Conservation (phyloP, 768 basidiomycete species). For the Amyloporia xantha region DNA sequence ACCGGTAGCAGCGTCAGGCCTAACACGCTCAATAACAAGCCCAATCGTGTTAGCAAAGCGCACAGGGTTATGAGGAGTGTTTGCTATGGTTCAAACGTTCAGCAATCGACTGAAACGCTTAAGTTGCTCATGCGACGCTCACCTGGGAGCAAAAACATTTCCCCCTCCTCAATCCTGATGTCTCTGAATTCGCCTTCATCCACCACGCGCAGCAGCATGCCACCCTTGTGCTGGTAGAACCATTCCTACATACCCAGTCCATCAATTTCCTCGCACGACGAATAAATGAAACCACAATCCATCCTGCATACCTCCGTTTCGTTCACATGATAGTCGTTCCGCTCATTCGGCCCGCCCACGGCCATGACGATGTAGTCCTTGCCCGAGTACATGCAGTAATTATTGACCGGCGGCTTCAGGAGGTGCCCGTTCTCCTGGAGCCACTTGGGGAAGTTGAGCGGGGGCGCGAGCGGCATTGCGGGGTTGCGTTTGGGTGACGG, state of each 20-base stretch:
- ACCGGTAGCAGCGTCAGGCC: constrained; percentile 76
- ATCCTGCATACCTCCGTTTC: constrained; percentile 84
- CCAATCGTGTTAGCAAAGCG: constrained; percentile 88
- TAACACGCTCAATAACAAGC: constrained; percentile 80
- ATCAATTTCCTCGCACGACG: background rate
- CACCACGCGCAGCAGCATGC: constrained; percentile 84
- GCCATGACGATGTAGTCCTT: constrained; percentile 93
- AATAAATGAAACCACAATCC: too few relatives aligned
- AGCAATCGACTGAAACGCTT: background rate
- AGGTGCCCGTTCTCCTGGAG: constrained; percentile 72
- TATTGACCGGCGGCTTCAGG: constrained; percentile 89
- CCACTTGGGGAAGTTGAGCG: constrained; percentile 90
- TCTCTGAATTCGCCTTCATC: constrained; percentile 78
- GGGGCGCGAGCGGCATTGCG: constrained; percentile 66
- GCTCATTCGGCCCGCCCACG: constrained; percentile 91
- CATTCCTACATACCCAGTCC: constrained; percentile 73
- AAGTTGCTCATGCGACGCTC: constrained; percentile 13
- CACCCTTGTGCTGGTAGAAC: constrained; percentile 97
- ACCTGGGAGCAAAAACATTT: constrained; percentile 96
- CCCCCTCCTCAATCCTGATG: constrained; percentile 87
- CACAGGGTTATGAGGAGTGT: constrained; percentile 95
- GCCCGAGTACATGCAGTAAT: constrained; percentile 78
- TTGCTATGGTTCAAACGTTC: constrained; percentile 42
- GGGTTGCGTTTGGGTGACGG: too few relatives aligned
- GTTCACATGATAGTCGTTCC: constrained; percentile 93